Percentiles rank a stretch among this genome's conserved stretches.
phyloP scores from a whole-genome alignment of 257 asterid genomes.

The Eustoma russellianum region DNA sequence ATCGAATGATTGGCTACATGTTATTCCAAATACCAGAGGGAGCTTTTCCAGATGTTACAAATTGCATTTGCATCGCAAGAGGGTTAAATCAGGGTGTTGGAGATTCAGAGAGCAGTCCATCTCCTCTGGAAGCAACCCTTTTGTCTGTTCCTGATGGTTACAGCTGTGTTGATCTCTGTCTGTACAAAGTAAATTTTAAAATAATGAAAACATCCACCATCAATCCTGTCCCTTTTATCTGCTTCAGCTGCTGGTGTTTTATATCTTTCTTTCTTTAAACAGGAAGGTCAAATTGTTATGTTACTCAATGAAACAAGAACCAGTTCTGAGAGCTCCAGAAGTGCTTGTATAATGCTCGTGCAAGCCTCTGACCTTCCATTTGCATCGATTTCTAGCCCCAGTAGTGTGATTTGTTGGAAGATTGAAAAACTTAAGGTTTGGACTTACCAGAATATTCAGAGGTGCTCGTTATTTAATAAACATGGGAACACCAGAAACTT shows the following conservation, averaged over 20 bases:
- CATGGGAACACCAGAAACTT: too few relatives aligned
- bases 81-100: constrained; percentile 46
- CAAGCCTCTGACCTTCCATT: constrained; percentile 63
- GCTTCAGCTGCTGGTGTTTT: constrained; percentile 17
- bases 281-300: constrained; percentile 78
- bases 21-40: constrained; percentile 69
- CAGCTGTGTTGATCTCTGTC: constrained; percentile 67
- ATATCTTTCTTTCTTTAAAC: constrained; percentile 18
- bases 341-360: constrained; percentile 70
- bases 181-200: constrained; percentile 53
- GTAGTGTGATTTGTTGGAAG: constrained; percentile 39
- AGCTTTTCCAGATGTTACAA: constrained; percentile 38
- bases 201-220: constrained; percentile 10
- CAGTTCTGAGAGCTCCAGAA: constrained; percentile 63
- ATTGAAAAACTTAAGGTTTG: constrained; percentile 58
- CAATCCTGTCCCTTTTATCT: constrained; percentile 13
- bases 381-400: constrained; percentile 51
- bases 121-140: constrained; percentile 52
- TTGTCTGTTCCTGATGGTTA: constrained; percentile 72
- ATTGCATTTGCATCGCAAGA: constrained; percentile 72
- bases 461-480: too few relatives aligned
- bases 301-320: constrained; percentile 47
- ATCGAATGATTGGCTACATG: constrained; percentile 50
- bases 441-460: constrained; percentile 1
- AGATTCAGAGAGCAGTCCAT: constrained; percentile 27